Conservation (phyloP, 257 asterid species). For the Salvia hispanica region DNA sequence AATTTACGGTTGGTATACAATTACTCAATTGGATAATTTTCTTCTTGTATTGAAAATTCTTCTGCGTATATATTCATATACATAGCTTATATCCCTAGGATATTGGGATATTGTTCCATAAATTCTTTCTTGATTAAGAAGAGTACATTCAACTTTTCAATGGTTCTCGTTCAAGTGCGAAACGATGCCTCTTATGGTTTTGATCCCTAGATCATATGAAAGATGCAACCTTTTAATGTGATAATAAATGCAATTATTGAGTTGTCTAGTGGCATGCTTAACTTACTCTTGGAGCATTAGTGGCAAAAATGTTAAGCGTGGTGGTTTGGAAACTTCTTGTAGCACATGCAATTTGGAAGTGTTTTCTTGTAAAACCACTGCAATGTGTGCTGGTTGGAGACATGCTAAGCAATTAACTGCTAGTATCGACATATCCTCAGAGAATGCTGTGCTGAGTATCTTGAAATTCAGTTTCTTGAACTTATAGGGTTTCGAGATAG, state of each 20-base stretch:
- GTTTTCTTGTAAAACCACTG: background rate
- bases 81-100: too few relatives aligned
- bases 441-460: too few relatives aligned
- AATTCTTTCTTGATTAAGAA: background rate
- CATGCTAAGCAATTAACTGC: too few relatives aligned
- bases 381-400: background rate
- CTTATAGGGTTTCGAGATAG: background rate
- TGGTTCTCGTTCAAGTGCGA: constrained; percentile 3
- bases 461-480: too few relatives aligned
- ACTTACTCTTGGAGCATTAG: background rate
- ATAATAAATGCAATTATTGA: background rate
- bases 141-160: background rate
- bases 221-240: background rate
- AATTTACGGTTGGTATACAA: too few relatives aligned
- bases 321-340: background rate
- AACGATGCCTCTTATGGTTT: background rate
- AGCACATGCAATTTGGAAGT: background rate
- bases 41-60: too few relatives aligned
- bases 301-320: background rate
- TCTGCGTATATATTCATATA: too few relatives aligned
- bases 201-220: constrained; percentile 1
- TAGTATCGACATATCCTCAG: too few relatives aligned
- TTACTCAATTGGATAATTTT: too few relatives aligned
- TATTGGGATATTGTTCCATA: too few relatives aligned
- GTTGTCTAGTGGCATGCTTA: background rate